These are phyloP conservation scores for Leishmania amazonensis DNA, from an alignment of 208 protist genomes.

Conservation along the genomic window DNA sequence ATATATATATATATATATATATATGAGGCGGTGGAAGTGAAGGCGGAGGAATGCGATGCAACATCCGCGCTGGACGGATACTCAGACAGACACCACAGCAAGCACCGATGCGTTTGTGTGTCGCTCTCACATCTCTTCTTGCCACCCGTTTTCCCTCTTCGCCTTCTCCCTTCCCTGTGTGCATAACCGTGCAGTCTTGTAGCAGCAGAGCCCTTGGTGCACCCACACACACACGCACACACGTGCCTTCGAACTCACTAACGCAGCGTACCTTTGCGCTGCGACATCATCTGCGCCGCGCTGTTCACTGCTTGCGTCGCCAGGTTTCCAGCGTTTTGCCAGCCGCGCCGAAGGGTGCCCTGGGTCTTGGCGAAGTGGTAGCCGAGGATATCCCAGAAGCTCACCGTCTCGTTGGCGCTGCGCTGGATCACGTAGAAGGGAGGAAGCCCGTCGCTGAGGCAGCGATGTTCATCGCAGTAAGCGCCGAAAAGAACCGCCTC, in stretches of 20 bases:
- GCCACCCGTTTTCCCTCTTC: neutral
- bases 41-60: neutral
- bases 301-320: slow-evolving; percentile 13
- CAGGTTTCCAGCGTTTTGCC: slow-evolving; percentile 28
- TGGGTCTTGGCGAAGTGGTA: slow-evolving; percentile 29
- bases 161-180: neutral
- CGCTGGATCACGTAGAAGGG: slow-evolving; percentile 32
- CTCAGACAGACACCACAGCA: neutral
- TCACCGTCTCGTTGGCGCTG: slow-evolving; percentile 13
- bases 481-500: slow-evolving; percentile 32
- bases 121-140: neutral
- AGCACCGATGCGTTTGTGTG: neutral
- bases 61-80: neutral
- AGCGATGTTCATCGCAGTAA: slow-evolving; percentile 25
- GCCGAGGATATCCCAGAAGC: slow-evolving; percentile 22
- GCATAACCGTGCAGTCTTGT: neutral
- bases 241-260: neutral
- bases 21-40: neutral
- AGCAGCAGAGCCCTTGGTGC: neutral
- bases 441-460: slow-evolving; percentile 30
- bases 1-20: neutral
- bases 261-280: neutral
- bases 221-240: neutral
- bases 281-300: slow-evolving; percentile 22
- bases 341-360: slow-evolving; percentile 21